phyloP scores from a whole-genome alignment of 2,329 filamentous ascomycete genomes.

The Scleromitrula shiraiana region DNA sequence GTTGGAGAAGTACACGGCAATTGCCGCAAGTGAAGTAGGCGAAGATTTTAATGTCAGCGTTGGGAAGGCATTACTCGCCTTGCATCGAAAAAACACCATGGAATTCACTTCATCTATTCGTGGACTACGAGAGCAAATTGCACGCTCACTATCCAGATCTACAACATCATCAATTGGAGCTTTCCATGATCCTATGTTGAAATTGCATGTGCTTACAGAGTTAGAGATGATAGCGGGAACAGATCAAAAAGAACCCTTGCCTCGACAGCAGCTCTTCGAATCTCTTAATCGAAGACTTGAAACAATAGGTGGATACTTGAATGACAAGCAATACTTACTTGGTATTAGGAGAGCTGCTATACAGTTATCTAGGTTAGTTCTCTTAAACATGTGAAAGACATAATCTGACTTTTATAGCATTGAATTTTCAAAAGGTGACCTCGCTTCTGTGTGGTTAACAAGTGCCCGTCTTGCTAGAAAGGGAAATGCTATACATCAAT shows the following conservation, averaged over 20 bases:
- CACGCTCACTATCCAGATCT: conserved; percentile 66
- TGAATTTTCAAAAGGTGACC: conserved; percentile 60
- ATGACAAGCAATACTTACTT: conserved; percentile 89
- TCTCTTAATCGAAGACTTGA: conserved; percentile 72
- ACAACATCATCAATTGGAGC: conserved; percentile 74
- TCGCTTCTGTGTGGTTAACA: conserved; percentile 77
- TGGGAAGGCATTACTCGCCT: conserved; percentile 56
- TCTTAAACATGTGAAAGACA: not conserved
- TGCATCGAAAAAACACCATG: conserved; percentile 43
- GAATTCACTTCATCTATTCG: conserved; percentile 51
- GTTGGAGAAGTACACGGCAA: conserved; percentile 56
- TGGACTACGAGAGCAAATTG: conserved; percentile 60
- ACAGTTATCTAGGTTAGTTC: conserved; percentile 60
- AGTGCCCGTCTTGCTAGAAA: conserved; percentile 84
- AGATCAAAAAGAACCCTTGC: conserved; percentile 29
- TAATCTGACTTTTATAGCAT: conserved; percentile 30
- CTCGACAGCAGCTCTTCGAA: conserved; percentile 38
- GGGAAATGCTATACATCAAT: conserved; percentile 72
- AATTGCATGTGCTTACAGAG: conserved; percentile 81
- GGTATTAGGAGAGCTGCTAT: conserved; percentile 81
- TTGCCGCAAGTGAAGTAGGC: conserved; percentile 37
- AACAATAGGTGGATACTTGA: conserved; percentile 77
- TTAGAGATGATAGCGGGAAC: conserved; percentile 64
- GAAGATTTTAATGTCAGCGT: conserved; percentile 78
- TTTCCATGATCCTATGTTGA: conserved; percentile 77